Evolutionary conservation across 176 grass and related monocot genomes (phyloP).

Genomic region (barley (Hordeum vulgare)): DNA sequence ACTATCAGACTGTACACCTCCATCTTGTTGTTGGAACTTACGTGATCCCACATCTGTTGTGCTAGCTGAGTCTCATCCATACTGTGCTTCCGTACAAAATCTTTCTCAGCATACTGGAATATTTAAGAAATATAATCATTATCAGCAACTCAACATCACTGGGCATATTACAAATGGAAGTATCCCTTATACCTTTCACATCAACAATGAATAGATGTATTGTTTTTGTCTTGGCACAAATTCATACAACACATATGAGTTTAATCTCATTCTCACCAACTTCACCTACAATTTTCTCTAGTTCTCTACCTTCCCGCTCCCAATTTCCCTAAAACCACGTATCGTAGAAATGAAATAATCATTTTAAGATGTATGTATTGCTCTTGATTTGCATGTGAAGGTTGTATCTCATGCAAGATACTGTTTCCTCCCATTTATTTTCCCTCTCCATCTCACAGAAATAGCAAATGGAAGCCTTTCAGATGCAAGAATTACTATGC

Average conservation of each 20-base stretch:
- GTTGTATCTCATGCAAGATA: not conserved
- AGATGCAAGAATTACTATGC: not conserved
- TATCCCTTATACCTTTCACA: not conserved
- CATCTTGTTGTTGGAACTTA: conserved; percentile 76
- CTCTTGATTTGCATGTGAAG: not conserved
- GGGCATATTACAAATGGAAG: not conserved
- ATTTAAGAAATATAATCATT: not conserved
- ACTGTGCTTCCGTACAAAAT: conserved; percentile 49
- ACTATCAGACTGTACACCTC: conserved; percentile 76
- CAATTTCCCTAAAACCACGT: not conserved
- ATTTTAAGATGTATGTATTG: not conserved
- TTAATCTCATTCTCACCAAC: not conserved
- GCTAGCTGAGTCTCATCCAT: conserved; percentile 47
- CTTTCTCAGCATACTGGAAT: conserved; percentile 92
- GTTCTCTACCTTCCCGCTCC: not conserved
- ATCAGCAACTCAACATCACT: not conserved
- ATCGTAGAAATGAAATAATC: not conserved
- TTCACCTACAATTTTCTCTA: not conserved
- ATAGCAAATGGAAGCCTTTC: not conserved
- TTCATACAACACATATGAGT: not conserved
- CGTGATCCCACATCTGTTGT: conserved; percentile 84
- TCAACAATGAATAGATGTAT: not conserved
- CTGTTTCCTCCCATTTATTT: not conserved
- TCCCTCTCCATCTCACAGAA: not conserved
- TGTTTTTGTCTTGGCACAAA: not conserved